Base-by-base conservation (phyloP, 805 yeast species). In the Spathaspora boniae region DNA sequence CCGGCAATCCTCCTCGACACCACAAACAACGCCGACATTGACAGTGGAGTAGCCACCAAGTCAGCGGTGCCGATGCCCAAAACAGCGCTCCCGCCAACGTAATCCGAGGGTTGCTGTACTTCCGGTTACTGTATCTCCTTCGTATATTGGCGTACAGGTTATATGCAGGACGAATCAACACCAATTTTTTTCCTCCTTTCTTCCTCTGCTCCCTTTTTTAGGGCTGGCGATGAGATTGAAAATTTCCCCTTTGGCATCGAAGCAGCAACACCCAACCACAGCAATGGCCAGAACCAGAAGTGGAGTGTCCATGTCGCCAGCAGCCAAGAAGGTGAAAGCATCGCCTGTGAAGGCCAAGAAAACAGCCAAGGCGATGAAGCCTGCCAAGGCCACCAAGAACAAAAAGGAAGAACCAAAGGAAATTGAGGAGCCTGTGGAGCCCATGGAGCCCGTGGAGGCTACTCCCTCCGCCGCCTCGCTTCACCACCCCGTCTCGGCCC, bases 1-100 rank as follows among this genome's bases (percentile, higher is more conserved):
- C 73, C 73, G 5, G 70, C 68, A 0, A 67, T 67, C 5, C 52
- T 67, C 21, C 46, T 67, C 9, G 71, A 67, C 32, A 43, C 58
- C 14, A 58, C 53, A 12, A 53, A 43, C 33, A 50, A 54, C 34
- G 15, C 26, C 11, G 34, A 22, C 12, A n/a, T 25, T 17, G 50
- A 43, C 25, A 22, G 25, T 11, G 12, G 25, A 11, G 12, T 12
- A 22, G 12, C 11, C 12, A 22, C 11, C 25, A 22, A 11, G 25
- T 34, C 46, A 31, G 41, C 40, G 12, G 35, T 34, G 23, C 44
- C 47, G 7, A 41, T 62, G 16, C 56, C 57, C 8, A 62, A 59
- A 35, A 65, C 70, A 2, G 39, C 63, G 18, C 46, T 63, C 44
- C 71, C 71, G 11, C 69, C 70, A 1, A 12, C 32, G 4, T 4